Evolutionary conservation across 2,329 filamentous ascomycete genomes (phyloP).

Genomic region (Stachybotrys elegans): DNA sequence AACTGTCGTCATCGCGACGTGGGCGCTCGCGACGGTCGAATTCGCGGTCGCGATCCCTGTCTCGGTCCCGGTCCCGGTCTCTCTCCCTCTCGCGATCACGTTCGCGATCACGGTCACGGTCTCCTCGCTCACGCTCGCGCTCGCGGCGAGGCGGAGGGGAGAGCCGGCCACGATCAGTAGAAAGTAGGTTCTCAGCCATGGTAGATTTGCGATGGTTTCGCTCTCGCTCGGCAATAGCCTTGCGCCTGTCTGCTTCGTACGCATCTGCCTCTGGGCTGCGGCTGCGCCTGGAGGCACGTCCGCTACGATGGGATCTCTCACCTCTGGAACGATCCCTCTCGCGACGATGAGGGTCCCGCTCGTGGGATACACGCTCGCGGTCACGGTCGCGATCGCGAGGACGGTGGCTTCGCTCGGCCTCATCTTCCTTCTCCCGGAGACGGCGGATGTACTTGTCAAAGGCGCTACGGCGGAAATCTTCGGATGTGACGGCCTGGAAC

Average conservation of each 20-base stretch:
- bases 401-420: slow-evolving; percentile 60
- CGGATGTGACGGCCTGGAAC: slow-evolving; percentile 75
- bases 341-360: slow-evolving; percentile 54
- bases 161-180: slow-evolving; percentile 43
- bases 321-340: slow-evolving; percentile 53
- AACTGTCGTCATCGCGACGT: slow-evolving; percentile 58
- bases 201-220: slow-evolving; percentile 82
- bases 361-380: too few species aligned
- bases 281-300: slow-evolving; percentile 59
- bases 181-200: slow-evolving; percentile 59
- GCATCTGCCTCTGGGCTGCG: slow-evolving; percentile 88
- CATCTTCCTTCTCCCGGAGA: slow-evolving; percentile 86
- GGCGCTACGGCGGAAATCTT: slow-evolving; percentile 74
- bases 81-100: slow-evolving; percentile 29
- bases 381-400: slow-evolving; percentile 54
- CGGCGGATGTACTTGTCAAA: slow-evolving; percentile 92
- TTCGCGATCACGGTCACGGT: slow-evolving; percentile 29
- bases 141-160: slow-evolving; percentile 37
- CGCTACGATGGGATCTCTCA: slow-evolving; percentile 59
- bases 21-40: slow-evolving; percentile 47
- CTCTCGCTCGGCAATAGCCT: slow-evolving; percentile 90
- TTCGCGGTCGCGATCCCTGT: slow-evolving; percentile 36
- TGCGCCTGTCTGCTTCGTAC: slow-evolving; percentile 92
- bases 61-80: slow-evolving; percentile 31
- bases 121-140: slow-evolving; percentile 37